Evolutionary conservation across 2,329 filamentous ascomycete species (phyloP), one percentile per base, ranked within the genome.

Genomic region (Colletotrichum lupini): DNA sequence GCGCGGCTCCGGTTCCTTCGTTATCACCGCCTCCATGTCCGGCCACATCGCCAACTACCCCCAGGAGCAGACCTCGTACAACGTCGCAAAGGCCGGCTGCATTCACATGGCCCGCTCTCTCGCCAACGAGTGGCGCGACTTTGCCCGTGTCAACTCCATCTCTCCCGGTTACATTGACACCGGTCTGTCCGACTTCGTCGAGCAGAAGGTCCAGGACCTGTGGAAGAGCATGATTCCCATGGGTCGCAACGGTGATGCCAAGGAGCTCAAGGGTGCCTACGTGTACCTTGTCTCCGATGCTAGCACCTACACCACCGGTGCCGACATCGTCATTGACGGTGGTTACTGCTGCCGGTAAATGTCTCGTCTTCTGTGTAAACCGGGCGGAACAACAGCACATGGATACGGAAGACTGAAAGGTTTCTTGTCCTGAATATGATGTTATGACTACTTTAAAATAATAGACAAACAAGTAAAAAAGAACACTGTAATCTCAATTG

Each of bases 261-360:
- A 92, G 77, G 93, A 95, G 85, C 85, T 95, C 76, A 94, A 94
- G 85, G 92, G 92, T 8, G 92, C 92, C n/a, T 96, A 93, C 80
- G 86, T 95, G 64, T 95, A 94, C 82, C 87, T 96, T 52, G 90
- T 93, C 42, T 92, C 90, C 61, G 93, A 95, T 80, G 93, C 93
- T 5, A 91, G 91, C 71, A 91, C 90, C 55, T 95, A 94, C 82
- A 94, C 92, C 5, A 95, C 93, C 14, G 94, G 90, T 4, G 85
- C 89, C 3, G 92, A 94, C 79, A 86, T 95, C 56, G 83, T 94
- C 71, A 90, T 94, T 72, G 93, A 95, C 80, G 93, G 93, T 75
- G 92, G 92, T 53, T 94, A 94, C 83, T 85, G 83, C 76, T 78
- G 81, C 77, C 85, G 85, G 73, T 88, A 82, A 76, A 77, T 53